Evolutionary conservation across 2,329 filamentous ascomycete genomes (phyloP).

Genomic region (Talaromyces sp.): DNA sequence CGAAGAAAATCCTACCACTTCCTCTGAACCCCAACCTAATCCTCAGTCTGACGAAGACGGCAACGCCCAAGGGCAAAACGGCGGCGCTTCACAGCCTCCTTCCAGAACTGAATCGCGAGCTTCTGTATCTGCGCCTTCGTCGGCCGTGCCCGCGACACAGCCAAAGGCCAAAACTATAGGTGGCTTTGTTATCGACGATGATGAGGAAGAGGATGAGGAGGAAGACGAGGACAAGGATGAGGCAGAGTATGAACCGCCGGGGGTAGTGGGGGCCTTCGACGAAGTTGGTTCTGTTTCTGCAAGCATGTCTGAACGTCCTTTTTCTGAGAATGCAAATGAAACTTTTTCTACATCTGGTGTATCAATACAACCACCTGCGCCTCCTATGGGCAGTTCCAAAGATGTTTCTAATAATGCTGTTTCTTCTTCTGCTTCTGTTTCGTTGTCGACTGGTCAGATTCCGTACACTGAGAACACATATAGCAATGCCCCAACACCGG

Average conservation of each 20-base stretch:
- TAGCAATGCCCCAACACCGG: constrained; percentile 31
- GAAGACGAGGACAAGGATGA: constrained; percentile 47
- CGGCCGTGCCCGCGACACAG: constrained; percentile 26
- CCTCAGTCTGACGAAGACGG: constrained; percentile 5
- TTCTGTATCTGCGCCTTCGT: constrained; percentile 25
- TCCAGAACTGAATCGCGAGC: constrained; percentile 30
- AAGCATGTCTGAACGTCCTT: constrained; percentile 49
- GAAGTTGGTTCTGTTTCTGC: constrained; percentile 45
- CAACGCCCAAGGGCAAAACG: constrained; percentile 19
- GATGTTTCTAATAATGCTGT: constrained; percentile 48
- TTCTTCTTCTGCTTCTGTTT: constrained; percentile 37
- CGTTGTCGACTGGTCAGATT: constrained; percentile 38
- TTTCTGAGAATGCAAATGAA: constrained; percentile 52
- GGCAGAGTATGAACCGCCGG: constrained; percentile 51
- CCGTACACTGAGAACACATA: constrained; percentile 33
- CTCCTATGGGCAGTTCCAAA: constrained; percentile 44
- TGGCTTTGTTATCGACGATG: constrained; percentile 59
- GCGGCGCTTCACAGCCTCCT: constrained; percentile 25
- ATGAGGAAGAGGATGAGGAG: constrained; percentile 46
- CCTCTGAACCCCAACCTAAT: constrained; percentile 10
- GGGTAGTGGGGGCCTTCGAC: constrained; percentile 44
- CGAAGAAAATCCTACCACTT: constrained; percentile 18
- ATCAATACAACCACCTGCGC: constrained; percentile 55
- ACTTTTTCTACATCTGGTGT: constrained; percentile 53
- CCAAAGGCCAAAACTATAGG: constrained; percentile 51